Evolutionary conservation across 257 asterid genomes (phyloP), one percentile per base, ranked within the genome.

Genomic region (Catharanthus roseus): DNA sequence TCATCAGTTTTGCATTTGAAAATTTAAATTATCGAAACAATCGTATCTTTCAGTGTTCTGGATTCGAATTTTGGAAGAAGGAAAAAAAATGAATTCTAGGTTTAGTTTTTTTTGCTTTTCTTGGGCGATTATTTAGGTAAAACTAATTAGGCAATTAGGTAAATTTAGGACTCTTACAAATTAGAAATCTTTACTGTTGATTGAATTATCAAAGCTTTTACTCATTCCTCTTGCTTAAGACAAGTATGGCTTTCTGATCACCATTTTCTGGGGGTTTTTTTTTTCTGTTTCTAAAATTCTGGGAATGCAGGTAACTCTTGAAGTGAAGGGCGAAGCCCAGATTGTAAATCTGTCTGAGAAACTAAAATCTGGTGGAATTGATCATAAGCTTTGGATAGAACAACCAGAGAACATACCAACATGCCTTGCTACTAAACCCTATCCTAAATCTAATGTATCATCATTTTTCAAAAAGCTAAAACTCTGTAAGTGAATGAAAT

Each of bases 361-460:
- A 81, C 86, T 93, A 53, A 91, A 85, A 74, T 83, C 79, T 0
- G 88, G 85, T 24, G 88, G 86, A 70, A 82, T 93, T 67, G 88
- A 84, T 84, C 93, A 89, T 78, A 93, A 91, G 82, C 75, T 93
- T 75, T 93, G 97, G 99, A 83, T 88, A 67, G 99, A 93, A 78
- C 96, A 89, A 68, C 97, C 99, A 0, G 97, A 93, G 87, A 88
- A 91, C 75, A 80, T 85, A 57, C 83, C 99, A 23, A 91, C 97
- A 28, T 91, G 97, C 86, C 90, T 93, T 68, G 91, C 97, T 53
- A 89, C 93, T 33, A 93, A 93, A 69, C 99, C 99, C 21, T 93
- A 87, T 78, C 96, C 96, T 3, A 93, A 93, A 76, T 88, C 97
- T 45, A 3, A 57, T 63, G 95, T 93, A 61, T 85, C 96, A 21